Evolutionary conservation across 805 yeast species (phyloP).

Genomic region (Cyberlindnera mrakii): DNA sequence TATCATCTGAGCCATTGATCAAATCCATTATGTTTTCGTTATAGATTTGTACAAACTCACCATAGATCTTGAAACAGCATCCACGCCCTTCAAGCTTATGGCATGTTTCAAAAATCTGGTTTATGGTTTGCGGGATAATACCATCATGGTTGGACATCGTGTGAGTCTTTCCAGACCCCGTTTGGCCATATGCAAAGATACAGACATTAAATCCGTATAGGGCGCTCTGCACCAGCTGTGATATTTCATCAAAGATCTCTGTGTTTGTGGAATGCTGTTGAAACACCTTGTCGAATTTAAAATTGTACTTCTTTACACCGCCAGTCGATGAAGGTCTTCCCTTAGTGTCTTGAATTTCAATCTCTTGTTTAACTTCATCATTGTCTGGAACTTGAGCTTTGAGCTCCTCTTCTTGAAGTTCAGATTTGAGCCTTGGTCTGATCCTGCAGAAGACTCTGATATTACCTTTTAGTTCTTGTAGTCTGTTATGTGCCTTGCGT

Average conservation of each 20-base stretch:
- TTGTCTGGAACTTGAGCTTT: constrained; percentile 27
- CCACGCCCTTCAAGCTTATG: constrained; percentile 43
- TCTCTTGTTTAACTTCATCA: constrained; percentile 23
- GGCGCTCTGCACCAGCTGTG: constrained; percentile 80
- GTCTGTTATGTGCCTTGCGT: constrained; percentile 58
- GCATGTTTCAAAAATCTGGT: constrained; percentile 59
- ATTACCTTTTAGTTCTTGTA: constrained; percentile 88
- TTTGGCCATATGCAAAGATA: constrained; percentile 95
- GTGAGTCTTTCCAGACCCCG: constrained; percentile 90
- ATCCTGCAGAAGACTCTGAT: constrained; percentile 87
- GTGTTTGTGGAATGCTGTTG: constrained; percentile 44
- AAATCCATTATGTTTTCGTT: constrained; percentile 78
- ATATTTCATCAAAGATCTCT: constrained; percentile 75
- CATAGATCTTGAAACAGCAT: constrained; percentile 56
- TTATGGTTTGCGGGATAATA: constrained; percentile 71
- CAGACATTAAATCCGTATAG: constrained; percentile 89
- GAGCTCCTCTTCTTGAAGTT: constrained; percentile 20
- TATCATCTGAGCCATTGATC: constrained; percentile 27
- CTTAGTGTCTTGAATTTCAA: constrained; percentile 15
- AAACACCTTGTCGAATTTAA: constrained; percentile 78
- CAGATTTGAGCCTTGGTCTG: constrained; percentile 45
- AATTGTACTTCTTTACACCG: constrained; percentile 27
- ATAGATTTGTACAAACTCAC: constrained; percentile 85
- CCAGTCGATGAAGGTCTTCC: constrained; percentile 2
- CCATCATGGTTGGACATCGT: constrained; percentile 84